Conservation (phyloP, 1,139 yeast genomes). For the Yamadazyma mexicana region DNA sequence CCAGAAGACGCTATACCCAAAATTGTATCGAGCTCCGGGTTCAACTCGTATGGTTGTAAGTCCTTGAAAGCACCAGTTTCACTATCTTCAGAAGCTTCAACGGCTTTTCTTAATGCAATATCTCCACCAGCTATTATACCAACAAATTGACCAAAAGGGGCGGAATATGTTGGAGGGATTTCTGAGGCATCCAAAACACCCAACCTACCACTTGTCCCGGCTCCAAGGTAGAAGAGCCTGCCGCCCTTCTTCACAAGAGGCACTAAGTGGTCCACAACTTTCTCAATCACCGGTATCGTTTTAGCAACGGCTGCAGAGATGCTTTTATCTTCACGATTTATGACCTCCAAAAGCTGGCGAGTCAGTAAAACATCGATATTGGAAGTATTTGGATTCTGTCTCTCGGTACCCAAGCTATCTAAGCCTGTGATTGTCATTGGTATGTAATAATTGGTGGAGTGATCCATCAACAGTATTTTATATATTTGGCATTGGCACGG, state of each 20-base stretch:
- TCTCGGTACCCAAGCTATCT: conserved; percentile 5
- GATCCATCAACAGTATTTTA: too few species aligned
- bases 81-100: conserved; percentile 26
- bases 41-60: conserved; percentile 7
- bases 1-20: conserved; percentile 12
- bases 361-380: conserved; percentile 9
- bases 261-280: conserved; percentile 21
- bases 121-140: conserved; percentile 30
- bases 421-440: background rate
- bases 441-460: too few species aligned
- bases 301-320: conserved; percentile 17
- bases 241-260: conserved; percentile 22
- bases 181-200: conserved; percentile 26
- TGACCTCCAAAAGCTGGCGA: conserved; percentile 16
- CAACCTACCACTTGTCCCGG: conserved; percentile 27
- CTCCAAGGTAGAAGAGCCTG: conserved; percentile 24
- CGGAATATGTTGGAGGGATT: conserved; percentile 29
- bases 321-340: conserved; percentile 20
- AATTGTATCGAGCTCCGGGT: conserved; percentile 8
- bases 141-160: conserved; percentile 22
- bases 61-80: conserved; percentile 8
- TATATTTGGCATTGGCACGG: background rate
- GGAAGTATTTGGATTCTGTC: conserved; percentile 6
- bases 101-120: conserved; percentile 22
- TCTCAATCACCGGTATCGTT: conserved; percentile 15